Evolutionary conservation across 176 grass and related monocot species (phyloP).

Genomic region (Avena atlantica): DNA sequence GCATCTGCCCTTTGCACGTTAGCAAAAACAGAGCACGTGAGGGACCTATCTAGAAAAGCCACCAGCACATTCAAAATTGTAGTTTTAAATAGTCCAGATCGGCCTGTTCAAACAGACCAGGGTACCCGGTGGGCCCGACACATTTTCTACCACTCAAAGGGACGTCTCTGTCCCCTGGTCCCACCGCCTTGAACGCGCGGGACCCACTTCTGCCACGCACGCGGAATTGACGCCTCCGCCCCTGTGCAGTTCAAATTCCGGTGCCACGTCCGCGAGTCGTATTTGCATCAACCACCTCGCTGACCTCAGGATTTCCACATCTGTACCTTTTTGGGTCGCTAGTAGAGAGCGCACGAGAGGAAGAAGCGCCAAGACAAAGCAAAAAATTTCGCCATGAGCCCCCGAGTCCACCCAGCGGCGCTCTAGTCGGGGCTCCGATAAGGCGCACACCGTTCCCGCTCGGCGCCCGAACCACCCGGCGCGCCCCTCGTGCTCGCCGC

Average conservation of each 20-base stretch:
- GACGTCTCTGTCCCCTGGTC: conserved; percentile 5
- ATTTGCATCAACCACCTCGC: conserved; percentile 14
- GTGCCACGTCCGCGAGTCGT: not conserved
- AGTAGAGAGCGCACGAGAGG: conserved; percentile 44
- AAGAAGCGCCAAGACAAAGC: conserved; percentile 70
- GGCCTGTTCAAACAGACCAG: conserved; percentile 30
- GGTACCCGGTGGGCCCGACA: conserved; percentile 1
- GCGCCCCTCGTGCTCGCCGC: conserved; percentile 32
- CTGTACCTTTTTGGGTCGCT: not conserved
- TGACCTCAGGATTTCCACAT: not conserved
- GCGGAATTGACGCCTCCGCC: conserved; percentile 38
- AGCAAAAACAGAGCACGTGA: not conserved
- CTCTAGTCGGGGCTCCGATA: conserved; percentile 46
- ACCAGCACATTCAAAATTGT: conserved; percentile 42
- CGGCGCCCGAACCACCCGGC: not conserved
- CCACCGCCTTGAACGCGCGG: conserved; percentile 21
- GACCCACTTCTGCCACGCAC: conserved; percentile 32
- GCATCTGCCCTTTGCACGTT: not conserved
- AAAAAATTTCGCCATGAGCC: conserved; percentile 55
- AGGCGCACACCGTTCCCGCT: conserved; percentile 5
- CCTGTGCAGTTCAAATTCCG: conserved; percentile 49
- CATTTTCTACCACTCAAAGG: not conserved
- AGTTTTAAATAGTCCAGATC: conserved; percentile 44
- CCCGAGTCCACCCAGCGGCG: conserved; percentile 34
- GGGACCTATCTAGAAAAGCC: conserved; percentile 18